Evolutionary conservation across 2,329 filamentous ascomycete genomes (phyloP), one percentile per base, ranked within the genome.

Genomic region (Colletotrichum liaoningense): DNA sequence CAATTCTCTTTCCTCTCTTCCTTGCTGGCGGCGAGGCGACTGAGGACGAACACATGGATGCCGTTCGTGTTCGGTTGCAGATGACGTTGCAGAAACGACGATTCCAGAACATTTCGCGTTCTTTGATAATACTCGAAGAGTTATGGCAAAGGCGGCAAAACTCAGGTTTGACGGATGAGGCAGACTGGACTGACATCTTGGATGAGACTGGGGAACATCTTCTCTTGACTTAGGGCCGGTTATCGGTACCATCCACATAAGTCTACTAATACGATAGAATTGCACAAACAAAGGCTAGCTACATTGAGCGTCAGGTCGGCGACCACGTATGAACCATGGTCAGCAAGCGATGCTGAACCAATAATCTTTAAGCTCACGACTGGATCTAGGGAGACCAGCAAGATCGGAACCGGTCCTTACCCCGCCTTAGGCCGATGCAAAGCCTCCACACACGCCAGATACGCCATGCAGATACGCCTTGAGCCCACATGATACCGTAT

Each of bases 1-100:
- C 73, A 1, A 69, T 75, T 0, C 54, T 75, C 1, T 75, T 75
- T 49, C 73, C 73, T 14, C 33, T 75, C 11, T 75, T 75, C 49
- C 63, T 75, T 5, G 71, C 71, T 2, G 73, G 73, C 4, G 72
- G 71, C 1, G 73, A 75, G 49, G 72, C 72, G 14, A 65, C 71
- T 2, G 60, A 71, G 49, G 49, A 71, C 1, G 60, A 30, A 3
- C 56, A 73, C 24, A 71, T 71, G 46, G 67, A 73, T 4, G 67
- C 62, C 1, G 67, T 73, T 14, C 67, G 71, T 6, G 22, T 54
- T 3, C 67, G 71, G 28, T 24, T 73, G 12, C 55, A 62, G 56
- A 66, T 70, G 67, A 73, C 71, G 3, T 30, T 73, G 28, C 60
- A 71, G 46, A 73, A 71, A 49, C 33, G 71, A 7, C 56, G 67